These are phyloP conservation scores for Tuber magnatum DNA, from an alignment of 495 filamentous ascomycete genomes.

Conservation along the genomic window DNA sequence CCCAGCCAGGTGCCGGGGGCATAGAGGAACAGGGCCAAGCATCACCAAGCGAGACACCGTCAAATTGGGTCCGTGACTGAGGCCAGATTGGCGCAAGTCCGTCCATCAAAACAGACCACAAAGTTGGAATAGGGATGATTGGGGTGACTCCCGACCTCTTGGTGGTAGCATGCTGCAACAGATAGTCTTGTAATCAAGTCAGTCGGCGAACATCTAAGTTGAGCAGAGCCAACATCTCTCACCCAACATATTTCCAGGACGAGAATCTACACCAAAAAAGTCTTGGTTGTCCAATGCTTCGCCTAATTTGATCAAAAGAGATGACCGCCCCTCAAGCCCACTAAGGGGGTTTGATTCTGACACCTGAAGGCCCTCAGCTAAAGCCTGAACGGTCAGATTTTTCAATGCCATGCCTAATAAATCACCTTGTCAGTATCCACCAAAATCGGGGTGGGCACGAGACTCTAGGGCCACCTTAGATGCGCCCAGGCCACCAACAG, in stretches of 20 bases:
- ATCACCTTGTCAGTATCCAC: conserved; percentile 11
- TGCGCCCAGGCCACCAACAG: not conserved
- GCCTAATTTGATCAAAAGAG: conserved; percentile 67
- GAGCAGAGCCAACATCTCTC: conserved; percentile 38
- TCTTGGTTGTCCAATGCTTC: conserved; percentile 72
- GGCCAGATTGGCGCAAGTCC: conserved; percentile 88
- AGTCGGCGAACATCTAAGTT: conserved; percentile 19
- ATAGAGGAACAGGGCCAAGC: conserved; percentile 86
- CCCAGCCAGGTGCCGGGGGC: conserved; percentile 71
- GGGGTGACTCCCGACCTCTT: conserved; percentile 70
- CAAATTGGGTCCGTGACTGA: conserved; percentile 74
- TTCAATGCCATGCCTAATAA: conserved; percentile 56
- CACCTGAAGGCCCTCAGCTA: conserved; percentile 78
- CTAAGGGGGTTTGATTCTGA: conserved; percentile 72
- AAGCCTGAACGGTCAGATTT: conserved; percentile 62
- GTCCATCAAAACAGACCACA: conserved; percentile 86
- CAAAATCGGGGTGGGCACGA: not conserved
- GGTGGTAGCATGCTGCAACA: conserved; percentile 83
- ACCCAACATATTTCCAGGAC: conserved; percentile 96
- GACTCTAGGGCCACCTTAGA: not conserved
- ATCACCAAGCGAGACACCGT: conserved; percentile 82
- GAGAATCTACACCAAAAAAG: conserved; percentile 74
- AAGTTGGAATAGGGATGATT: conserved; percentile 79
- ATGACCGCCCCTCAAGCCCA: conserved; percentile 78
- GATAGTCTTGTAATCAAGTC: conserved; percentile 57